Conservation (phyloP, 257 asterid species). For the Avicennia marina region DNA sequence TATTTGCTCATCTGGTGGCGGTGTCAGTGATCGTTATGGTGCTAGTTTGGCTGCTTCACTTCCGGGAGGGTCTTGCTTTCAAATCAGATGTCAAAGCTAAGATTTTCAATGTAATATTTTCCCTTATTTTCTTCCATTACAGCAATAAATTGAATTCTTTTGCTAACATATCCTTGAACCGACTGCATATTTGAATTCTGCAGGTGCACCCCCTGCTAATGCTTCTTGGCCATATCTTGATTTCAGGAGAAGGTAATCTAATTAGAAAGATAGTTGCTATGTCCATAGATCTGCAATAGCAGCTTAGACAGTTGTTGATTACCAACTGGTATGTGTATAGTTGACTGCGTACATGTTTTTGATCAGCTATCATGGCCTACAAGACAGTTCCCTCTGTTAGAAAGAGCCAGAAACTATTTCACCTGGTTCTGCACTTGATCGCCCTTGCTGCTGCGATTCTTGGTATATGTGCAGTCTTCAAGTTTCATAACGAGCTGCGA, state of each 20-base stretch:
- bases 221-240: conserved; percentile 43
- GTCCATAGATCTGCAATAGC: too few species aligned
- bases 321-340: too few species aligned
- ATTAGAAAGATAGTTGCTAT: too few species aligned
- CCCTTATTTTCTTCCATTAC: not conserved
- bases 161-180: too few species aligned
- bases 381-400: conserved; percentile 22
- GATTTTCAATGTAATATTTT: conserved; percentile 43
- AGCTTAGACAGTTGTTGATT: too few species aligned
- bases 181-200: not conserved
- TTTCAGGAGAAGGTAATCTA: conserved; percentile 59
- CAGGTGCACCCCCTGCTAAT: conserved; percentile 56
- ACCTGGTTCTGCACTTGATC: conserved; percentile 34
- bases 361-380: conserved; percentile 48
- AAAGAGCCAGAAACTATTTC: conserved; percentile 32
- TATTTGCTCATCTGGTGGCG: conserved; percentile 43
- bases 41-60: conserved; percentile 49
- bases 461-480: conserved; percentile 58
- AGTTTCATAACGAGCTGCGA: conserved; percentile 33
- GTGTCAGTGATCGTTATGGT: conserved; percentile 26
- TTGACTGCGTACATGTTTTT: too few species aligned
- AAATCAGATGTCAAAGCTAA: conserved; percentile 27
- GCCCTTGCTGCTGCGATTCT: conserved; percentile 42
- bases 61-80: conserved; percentile 44
- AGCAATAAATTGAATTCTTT: not conserved